Percentiles rank a stretch among this genome's conserved stretches.
phyloP scores from a whole-genome alignment of 169 alveolate species.

The Neospora caninum region DNA sequence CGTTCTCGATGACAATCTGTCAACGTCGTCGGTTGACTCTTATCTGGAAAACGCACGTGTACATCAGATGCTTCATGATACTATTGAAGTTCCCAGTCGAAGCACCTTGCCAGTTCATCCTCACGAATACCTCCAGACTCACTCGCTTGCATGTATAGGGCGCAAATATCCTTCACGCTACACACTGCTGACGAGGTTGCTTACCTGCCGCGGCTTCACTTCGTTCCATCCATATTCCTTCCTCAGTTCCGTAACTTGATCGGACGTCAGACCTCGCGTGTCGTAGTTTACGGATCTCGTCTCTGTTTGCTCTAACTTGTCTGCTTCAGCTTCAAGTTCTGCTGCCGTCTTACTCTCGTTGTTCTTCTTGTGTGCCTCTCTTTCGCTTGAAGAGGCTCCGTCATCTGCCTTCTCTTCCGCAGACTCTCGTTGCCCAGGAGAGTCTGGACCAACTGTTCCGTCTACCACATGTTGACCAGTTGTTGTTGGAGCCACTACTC shows the following conservation, averaged over 20 bases:
- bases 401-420: not conserved
- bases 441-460: not conserved
- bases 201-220: constrained; percentile 65
- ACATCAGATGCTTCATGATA: too few relatives aligned
- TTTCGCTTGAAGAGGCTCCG: not conserved
- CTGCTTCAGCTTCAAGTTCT: not conserved
- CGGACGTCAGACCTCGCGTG: constrained; percentile 85
- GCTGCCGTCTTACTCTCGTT: not conserved
- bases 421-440: not conserved
- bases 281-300: not conserved
- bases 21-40: too few relatives aligned
- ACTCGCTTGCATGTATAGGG: not conserved
- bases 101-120: not conserved
- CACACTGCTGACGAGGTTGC: not conserved
- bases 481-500: too few relatives aligned
- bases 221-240: constrained; percentile 68
- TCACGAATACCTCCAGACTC: not conserved
- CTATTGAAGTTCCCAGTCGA: not conserved
- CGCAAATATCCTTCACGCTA: not conserved
- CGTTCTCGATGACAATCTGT: too few relatives aligned
- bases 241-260: constrained; percentile 86
- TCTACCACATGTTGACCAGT: not conserved
- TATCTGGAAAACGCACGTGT: too few relatives aligned
- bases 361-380: not conserved
- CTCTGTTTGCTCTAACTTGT: not conserved